Evolutionary conservation across 352 stramenopile species (phyloP), one percentile per base, ranked within the genome.

Genomic region (Pythium oligandrum): DNA sequence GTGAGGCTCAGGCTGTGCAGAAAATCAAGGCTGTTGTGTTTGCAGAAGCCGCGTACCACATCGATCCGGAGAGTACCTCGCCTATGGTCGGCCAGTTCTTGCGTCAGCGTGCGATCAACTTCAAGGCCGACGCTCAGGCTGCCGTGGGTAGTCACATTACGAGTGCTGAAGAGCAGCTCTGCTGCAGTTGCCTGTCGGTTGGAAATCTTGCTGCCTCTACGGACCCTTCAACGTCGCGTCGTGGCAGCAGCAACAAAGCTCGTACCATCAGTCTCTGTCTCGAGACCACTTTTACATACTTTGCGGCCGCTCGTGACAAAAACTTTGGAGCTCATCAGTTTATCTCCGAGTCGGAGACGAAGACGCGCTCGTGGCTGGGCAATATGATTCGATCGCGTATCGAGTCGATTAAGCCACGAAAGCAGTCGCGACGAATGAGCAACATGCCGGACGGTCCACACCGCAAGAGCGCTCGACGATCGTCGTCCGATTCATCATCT

Each of bases 261-360:
- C 67, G 78, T 5, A 91, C 80, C 40, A 88, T 91, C 63, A 88
- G 72, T 54, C 60, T 88, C 17, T 77, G 73, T 30, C 57, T 88
- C 32, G 78, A 89, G 53, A 87, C 67, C 26, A 77, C 73, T 17
- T 91, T 91, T 54, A 77, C 68, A n/a, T 91, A 86, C 45, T 91
- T 89, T 38, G 55, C 74, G 17, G 71, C 73, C 33, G 78, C 68
- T 12, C 74, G 80, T 35, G 80, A 91, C 45, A 74, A 76, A n/a
- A 58, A 64, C 3, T 78, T 64, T 31, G 56, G 54, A 1, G 78
- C 78, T 0, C 44, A 64, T 5, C 64, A 86, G 50, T 89, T 88
- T 52, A 83, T 89, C 34, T 62, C 69, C 5, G 81, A 89, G 55
- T 82, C 69, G 2, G 76, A 84, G 53, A 66, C 63, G 10, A 73